A percentile compares a stretch with the other conserved stretches of the same genome.
These are phyloP conservation scores for Hypoxylon intermedium DNA, from an alignment of 495 filamentous ascomycete species.

Conservation along the genomic window DNA sequence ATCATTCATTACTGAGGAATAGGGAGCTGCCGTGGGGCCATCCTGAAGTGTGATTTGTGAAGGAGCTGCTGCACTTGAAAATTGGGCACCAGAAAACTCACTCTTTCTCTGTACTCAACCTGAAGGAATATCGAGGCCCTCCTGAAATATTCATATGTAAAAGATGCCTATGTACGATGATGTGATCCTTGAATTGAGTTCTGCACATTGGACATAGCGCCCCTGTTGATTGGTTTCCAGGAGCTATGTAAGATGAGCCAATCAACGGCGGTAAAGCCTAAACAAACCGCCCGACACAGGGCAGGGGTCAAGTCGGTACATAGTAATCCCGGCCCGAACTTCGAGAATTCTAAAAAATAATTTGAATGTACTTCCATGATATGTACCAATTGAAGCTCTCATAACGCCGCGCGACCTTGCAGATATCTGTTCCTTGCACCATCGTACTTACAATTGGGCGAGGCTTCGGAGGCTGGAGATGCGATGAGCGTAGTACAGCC, in stretches of 20 bases:
- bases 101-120: neutral
- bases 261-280: no score
- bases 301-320: constrained; percentile 12
- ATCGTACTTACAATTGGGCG: constrained; percentile 27
- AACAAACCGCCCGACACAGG: no score
- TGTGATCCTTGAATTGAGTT: neutral
- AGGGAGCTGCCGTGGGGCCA: constrained; percentile 6
- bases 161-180: no score
- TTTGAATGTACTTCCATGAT: constrained; percentile 32
- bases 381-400: constrained; percentile 40
- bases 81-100: constrained; percentile 3
- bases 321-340: constrained; percentile 19
- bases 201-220: no score
- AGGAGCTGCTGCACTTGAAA: constrained; percentile 10
- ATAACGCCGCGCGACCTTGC: constrained; percentile 7
- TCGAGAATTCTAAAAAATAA: constrained; percentile 29
- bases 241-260: no score
- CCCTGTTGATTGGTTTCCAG: neutral
- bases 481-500: constrained; percentile 46
- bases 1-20: neutral
- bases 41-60: constrained; percentile 15
- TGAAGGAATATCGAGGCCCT: neutral
- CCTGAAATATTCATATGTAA: no score
- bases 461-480: constrained; percentile 24
- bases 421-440: constrained; percentile 2